These are phyloP conservation scores for Beauveria varroae DNA, from an alignment of 2,329 filamentous ascomycete genomes.

Conservation along the genomic window DNA sequence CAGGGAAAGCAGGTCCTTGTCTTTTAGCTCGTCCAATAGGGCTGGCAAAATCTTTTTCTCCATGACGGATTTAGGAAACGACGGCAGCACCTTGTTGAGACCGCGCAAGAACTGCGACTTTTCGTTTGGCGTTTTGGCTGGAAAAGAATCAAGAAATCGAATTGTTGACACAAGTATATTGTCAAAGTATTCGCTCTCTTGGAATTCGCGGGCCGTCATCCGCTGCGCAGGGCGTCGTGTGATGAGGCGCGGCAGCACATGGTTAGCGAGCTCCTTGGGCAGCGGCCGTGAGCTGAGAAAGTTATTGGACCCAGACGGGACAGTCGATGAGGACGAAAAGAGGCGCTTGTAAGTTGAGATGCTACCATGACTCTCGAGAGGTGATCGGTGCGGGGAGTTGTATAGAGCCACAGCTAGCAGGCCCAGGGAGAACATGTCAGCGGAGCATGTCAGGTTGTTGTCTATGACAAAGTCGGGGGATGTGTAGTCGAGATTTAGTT, in stretches of 20 bases:
- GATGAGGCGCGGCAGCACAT: constrained; percentile 78
- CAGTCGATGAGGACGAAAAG: constrained; percentile 69
- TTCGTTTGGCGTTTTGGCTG: constrained; percentile 84
- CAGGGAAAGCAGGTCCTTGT: constrained; percentile 74
- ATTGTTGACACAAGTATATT: constrained; percentile 96
- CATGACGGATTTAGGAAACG: constrained; percentile 87
- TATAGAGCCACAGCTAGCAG: constrained; percentile 84
- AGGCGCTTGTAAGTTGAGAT: constrained; percentile 77
- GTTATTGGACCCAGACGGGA: constrained; percentile 74
- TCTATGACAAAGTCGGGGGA: constrained; percentile 94
- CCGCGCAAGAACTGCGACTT: constrained; percentile 90
- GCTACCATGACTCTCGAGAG: constrained; percentile 74
- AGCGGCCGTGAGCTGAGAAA: constrained; percentile 74
- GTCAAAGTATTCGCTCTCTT: constrained; percentile 93
- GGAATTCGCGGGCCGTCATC: constrained; percentile 83
- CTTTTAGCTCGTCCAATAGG: constrained; percentile 87
- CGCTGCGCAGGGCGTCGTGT: constrained; percentile 81
- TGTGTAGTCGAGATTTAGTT: constrained; percentile 86
- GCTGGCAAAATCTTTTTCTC: constrained; percentile 91
- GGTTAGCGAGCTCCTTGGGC: constrained; percentile 66
- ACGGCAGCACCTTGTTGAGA: constrained; percentile 75
- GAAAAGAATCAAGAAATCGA: constrained; percentile 84
- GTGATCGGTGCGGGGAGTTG: constrained; percentile 87
- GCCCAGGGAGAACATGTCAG: constrained; percentile 92
- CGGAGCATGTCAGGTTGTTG: constrained; percentile 72